Base-by-base conservation (phyloP, 1,284 basidiomycete species). In the Pseudozyma pruni region DNA sequence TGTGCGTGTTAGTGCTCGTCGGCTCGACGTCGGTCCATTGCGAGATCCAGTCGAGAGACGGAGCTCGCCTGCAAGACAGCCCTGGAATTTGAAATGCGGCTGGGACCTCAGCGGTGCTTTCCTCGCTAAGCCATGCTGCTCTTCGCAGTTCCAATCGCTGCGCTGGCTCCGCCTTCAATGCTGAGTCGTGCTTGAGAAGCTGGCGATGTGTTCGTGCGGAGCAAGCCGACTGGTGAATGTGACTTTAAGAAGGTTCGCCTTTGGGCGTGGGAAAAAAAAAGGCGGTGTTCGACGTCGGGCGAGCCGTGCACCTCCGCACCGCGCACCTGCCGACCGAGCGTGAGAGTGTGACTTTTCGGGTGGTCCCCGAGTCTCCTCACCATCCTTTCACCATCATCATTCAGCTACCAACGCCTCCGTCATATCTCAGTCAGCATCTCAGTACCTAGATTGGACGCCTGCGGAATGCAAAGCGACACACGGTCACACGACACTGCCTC, bases 221-320 rank as follows among this genome's bases (percentile, higher is more conserved):
- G n/a, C n/a, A n/a, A n/a, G n/a, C n/a, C n/a, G n/a, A n/a, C n/a
- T n/a, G n/a, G n/a, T n/a, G n/a, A n/a, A 29, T 29, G 27, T 29
- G 27, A 29, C 27, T 29, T 29, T 29, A 29, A 11, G 27, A 29
- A 29, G 27, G 27, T 29, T 29, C 27, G 11, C 7, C 7, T 6
- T 29, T 29, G 7, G 27, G 27, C 27, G 27, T 27, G n/a, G 29
- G 10, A 20, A 41, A 23, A 23, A n/a, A 43, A 43, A 14, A 3
- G 19, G 17, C 19, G 22, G 10, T n/a, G n/a, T 25, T 25, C 23
- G 33, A 27, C 23, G 48, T 50, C 48, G 48, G 48, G 29, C 22
- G 48, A 50, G 48, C 48, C 48, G 48, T 20, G 14, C 40, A 50
- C 48, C 48, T 50, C 48, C 48, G 41, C 48, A 35, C 22, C 16